phyloP scores from a whole-genome alignment of 352 stramenopile genomes.

The Pythium scleroteichum region DNA sequence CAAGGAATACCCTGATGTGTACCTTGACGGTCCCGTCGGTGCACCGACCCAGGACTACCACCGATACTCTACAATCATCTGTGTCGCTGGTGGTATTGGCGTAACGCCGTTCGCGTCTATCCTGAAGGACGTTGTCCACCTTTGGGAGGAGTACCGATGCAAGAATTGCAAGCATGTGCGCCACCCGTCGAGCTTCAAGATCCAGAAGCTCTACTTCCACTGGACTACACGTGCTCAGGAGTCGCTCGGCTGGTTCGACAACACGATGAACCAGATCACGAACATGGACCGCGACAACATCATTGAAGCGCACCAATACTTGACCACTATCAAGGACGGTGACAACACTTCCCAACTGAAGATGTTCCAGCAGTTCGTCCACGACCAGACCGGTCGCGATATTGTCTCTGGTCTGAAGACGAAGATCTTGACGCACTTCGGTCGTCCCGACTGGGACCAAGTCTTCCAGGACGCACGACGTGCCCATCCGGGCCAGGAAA shows the following conservation, averaged over 20 bases:
- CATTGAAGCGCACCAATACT: constrained; percentile 83
- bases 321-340: constrained; percentile 76
- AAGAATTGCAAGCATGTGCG: constrained; percentile 72
- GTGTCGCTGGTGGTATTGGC: constrained; percentile 73
- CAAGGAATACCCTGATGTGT: constrained; percentile 66
- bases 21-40: constrained; percentile 73
- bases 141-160: constrained; percentile 77
- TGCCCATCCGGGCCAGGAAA: constrained; percentile 63
- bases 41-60: constrained; percentile 78
- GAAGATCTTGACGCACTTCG: constrained; percentile 87
- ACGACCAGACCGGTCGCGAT: constrained; percentile 73
- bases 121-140: constrained; percentile 71
- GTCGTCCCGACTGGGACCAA: constrained; percentile 83
- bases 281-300: constrained; percentile 76
- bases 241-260: constrained; percentile 81
- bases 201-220: constrained; percentile 88
- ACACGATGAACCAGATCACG: constrained; percentile 85
- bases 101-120: constrained; percentile 86
- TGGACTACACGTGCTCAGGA: constrained; percentile 83
- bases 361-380: constrained; percentile 87
- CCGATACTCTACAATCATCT: constrained; percentile 76
- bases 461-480: constrained; percentile 56
- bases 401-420: constrained; percentile 76
- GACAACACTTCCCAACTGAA: constrained; percentile 75
- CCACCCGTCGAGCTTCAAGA: constrained; percentile 68